phyloP scores from a whole-genome alignment of 2,329 filamentous ascomycete species.

The Penicillium vulpinum region DNA sequence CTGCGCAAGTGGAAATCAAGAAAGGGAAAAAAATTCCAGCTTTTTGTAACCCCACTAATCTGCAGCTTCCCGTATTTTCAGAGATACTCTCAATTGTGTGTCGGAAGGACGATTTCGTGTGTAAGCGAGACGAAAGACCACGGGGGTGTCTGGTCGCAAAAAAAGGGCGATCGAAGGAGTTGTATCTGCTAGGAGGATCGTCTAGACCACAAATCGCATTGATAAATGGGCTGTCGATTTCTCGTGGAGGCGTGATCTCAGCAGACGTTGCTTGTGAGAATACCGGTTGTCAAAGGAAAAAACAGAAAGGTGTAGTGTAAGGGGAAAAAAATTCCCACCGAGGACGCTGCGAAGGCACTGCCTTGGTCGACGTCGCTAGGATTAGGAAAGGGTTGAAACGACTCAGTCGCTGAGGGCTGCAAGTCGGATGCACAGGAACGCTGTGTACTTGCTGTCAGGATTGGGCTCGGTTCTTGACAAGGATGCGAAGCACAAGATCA shows the following conservation, averaged over 20 bases:
- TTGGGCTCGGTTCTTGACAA: constrained; percentile 1
- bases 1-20: constrained; percentile 28
- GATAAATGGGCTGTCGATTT: constrained; percentile 12
- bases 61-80: constrained; percentile 28
- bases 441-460: background rate
- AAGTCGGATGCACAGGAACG: constrained; percentile 13
- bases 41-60: constrained; percentile 33
- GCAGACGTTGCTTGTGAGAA: constrained; percentile 11
- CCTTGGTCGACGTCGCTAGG: constrained; percentile 16
- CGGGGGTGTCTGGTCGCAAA: constrained; percentile 8
- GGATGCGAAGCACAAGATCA: constrained; percentile 8
- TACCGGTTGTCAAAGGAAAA: constrained; percentile 12
- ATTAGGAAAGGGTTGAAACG: background rate
- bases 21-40: constrained; percentile 25
- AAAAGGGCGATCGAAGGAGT: constrained; percentile 2
- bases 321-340: background rate
- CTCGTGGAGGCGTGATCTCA: constrained; percentile 12
- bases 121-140: background rate
- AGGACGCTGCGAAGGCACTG: constrained; percentile 18
- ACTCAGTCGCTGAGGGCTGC: background rate
- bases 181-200: constrained; percentile 3
- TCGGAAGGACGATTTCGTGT: background rate
- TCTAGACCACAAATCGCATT: constrained; percentile 32
- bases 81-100: constrained; percentile 19
- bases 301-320: background rate